Evolutionary conservation across 768 basidiomycete species (phyloP), one percentile per base, ranked within the genome.

Genomic region (Kwoniella newhampshirensis): DNA sequence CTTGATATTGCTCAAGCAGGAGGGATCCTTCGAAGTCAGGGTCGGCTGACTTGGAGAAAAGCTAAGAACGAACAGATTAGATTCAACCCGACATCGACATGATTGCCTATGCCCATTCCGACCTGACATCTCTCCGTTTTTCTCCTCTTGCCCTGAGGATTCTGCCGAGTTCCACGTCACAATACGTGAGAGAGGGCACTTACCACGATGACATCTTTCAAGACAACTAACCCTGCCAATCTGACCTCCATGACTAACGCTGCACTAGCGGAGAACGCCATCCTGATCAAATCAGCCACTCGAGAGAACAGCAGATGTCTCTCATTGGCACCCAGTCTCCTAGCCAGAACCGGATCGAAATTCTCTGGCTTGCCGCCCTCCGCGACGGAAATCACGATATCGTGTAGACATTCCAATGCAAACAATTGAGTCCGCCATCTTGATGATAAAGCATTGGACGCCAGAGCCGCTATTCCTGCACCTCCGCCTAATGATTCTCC

Each of bases 371-470:
- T 81, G 20, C 88, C 87, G 27, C 87, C 87, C 23, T 78, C 80
- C 0, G 83, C 80, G 1, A 96, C 86, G 5, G 88, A 84, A 1
- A 80, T 80, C 63, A 94, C 90, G 9, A 97, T 92, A 45, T 84
- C 84, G 74, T 97, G 94, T 32, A 98, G 77, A 73, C 96, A 98
- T 61, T 88, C 85, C 50, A 99, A 77, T 1, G 96, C 91, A 74
- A 98, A 99, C 15, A 97, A 78, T 59, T 98, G 96, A 0, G 96
- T 99, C 56, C 96, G 81, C 96, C 96, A 99, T 41, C 94, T 82
- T 17, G 91, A 91, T 23, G 65, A 66, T 51, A 69, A 60, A 26
- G 51, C 71, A 17, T 58, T 57, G 11, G 63, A 54, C 3, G 64
- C 30, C 0, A 65, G 44, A 4, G 56, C 57, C 4, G 54, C 57